phyloP scores from a whole-genome alignment of 1,284 basidiomycete genomes.

The Moesziomyces globuligerus region DNA sequence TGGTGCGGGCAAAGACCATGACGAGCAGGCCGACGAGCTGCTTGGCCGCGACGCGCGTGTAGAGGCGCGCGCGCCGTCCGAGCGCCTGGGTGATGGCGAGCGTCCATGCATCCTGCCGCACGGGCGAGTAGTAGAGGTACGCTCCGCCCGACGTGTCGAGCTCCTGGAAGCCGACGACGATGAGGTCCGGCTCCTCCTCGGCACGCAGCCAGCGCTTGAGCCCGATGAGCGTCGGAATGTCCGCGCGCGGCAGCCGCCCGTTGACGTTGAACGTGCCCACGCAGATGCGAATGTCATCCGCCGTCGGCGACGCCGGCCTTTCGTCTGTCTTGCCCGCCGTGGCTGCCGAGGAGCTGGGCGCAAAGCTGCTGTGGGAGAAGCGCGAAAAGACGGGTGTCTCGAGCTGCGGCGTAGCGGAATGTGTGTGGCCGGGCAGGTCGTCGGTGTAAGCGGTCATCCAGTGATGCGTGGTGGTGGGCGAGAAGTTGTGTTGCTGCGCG shows the following conservation, averaged over 20 bases:
- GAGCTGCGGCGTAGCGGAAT: neutral
- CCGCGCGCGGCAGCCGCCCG: slow-evolving; percentile 17
- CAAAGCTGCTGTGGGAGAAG: slow-evolving; percentile 36
- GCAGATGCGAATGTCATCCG: slow-evolving; percentile 39
- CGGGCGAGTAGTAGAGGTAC: slow-evolving; percentile 53
- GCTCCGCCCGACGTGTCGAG: slow-evolving; percentile 43
- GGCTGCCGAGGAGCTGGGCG: slow-evolving; percentile 1
- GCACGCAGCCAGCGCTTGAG: slow-evolving; percentile 44
- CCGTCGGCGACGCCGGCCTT: slow-evolving; percentile 33
- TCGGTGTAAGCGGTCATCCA: slow-evolving; percentile 39
- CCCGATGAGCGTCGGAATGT: slow-evolving; percentile 20
- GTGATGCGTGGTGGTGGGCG: slow-evolving; percentile 14
- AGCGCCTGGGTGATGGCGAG: slow-evolving; percentile 15
- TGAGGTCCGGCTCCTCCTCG: slow-evolving; percentile 46
- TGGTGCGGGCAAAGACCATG: slow-evolving; percentile 27
- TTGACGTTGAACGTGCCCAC: slow-evolving; percentile 49
- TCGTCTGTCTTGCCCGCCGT: neutral
- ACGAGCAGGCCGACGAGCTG: slow-evolving; percentile 51
- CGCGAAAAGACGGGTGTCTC: slow-evolving; percentile 44
- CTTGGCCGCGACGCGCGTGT: slow-evolving; percentile 41
- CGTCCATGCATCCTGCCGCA: slow-evolving; percentile 41
- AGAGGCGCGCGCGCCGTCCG: slow-evolving; percentile 17
- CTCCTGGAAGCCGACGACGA: slow-evolving; percentile 52
- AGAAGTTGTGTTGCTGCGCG: slow-evolving; percentile 26
- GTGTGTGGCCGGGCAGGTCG: slow-evolving; percentile 1